Percentiles rank a stretch among this genome's conserved stretches.
Evolutionary conservation across 306 rosid genomes (phyloP).

Genomic region (Quercus agrifolia): DNA sequence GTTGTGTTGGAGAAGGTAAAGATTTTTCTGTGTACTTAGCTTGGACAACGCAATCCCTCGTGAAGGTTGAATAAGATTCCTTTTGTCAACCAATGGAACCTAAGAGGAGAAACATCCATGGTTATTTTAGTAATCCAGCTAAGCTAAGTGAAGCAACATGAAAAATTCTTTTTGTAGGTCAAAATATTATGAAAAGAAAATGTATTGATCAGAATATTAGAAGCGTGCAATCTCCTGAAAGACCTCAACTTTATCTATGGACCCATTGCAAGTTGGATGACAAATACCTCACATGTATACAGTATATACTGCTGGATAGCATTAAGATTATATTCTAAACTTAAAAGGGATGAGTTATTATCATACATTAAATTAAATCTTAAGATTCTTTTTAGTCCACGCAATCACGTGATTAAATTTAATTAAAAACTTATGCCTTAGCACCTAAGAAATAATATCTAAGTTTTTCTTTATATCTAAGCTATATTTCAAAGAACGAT

Average conservation of each 20-base stretch:
- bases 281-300: slow-evolving; percentile 2
- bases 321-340: background rate
- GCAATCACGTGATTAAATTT: too few relatives aligned
- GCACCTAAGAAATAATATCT: too few relatives aligned
- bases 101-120: slow-evolving; percentile 3
- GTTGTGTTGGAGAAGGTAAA: slow-evolving; percentile 35
- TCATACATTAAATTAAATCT: too few relatives aligned
- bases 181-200: background rate
- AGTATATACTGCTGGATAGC: slow-evolving; percentile 17
- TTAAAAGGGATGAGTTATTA: background rate
- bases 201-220: slow-evolving; percentile 18
- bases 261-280: slow-evolving; percentile 16
- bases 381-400: too few relatives aligned
- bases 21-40: slow-evolving; percentile 21
- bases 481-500: too few relatives aligned
- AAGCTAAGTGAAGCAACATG: background rate
- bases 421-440: too few relatives aligned
- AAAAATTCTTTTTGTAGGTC: background rate
- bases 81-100: slow-evolving; percentile 27
- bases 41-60: slow-evolving; percentile 34
- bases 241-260: slow-evolving; percentile 4
- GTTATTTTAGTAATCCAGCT: background rate
- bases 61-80: slow-evolving; percentile 41
- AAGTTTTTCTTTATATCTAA: too few relatives aligned
- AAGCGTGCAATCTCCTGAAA: slow-evolving; percentile 11